Conservation (phyloP, 371 early-diverging fungal species). For the Mucor mucedo region DNA sequence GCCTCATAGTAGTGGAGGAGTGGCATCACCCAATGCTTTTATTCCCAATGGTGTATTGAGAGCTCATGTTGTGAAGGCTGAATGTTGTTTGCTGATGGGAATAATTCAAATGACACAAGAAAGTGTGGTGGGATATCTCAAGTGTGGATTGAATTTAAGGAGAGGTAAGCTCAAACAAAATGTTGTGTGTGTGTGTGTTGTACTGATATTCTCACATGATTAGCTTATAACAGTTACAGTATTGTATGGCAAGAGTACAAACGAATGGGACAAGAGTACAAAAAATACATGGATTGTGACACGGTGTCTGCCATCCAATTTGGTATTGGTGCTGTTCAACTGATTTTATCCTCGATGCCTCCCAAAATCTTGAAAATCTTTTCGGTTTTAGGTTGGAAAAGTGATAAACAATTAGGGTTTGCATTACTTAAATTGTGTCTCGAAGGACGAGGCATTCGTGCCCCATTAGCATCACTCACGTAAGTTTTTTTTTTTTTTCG, state of each 20-base stretch:
- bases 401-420: conserved; percentile 64
- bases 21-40: conserved; percentile 31
- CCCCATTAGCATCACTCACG: conserved; percentile 64
- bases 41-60: conserved; percentile 62
- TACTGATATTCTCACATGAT: not conserved
- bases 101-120: conserved; percentile 66
- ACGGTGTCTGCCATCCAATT: conserved; percentile 56
- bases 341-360: conserved; percentile 64
- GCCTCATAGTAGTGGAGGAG: conserved; percentile 24
- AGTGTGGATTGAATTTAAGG: conserved; percentile 64
- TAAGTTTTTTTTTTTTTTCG: conserved; percentile 27
- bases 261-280: conserved; percentile 53
- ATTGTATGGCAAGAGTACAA: conserved; percentile 60
- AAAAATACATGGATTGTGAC: conserved; percentile 51
- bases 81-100: conserved; percentile 59
- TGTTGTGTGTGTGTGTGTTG: not conserved
- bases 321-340: conserved; percentile 66
- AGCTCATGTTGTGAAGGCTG: conserved; percentile 64
- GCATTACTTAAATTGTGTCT: conserved; percentile 60
- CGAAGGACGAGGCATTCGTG: conserved; percentile 60
- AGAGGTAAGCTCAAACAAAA: conserved; percentile 48
- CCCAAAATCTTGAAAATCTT: conserved; percentile 60
- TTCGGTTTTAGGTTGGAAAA: conserved; percentile 59
- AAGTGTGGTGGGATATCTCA: conserved; percentile 58
- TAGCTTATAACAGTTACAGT: conserved; percentile 52